Conservation (phyloP, 495 filamentous ascomycete genomes). For the Penicillium riverlandense region DNA sequence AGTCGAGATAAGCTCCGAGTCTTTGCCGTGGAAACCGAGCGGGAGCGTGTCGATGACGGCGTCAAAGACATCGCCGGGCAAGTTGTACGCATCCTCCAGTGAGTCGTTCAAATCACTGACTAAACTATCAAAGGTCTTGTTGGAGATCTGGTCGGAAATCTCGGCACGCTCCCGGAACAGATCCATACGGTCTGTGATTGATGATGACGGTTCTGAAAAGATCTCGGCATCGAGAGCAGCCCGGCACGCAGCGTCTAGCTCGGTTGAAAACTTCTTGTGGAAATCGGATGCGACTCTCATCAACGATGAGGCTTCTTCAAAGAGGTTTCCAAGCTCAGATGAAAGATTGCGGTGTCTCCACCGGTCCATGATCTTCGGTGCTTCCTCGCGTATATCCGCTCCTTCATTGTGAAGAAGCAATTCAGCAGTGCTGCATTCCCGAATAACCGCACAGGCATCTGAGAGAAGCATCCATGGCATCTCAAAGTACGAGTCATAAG, state of each 20-base stretch:
- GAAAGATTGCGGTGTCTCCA: constrained; percentile 37
- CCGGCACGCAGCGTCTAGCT: constrained; percentile 52
- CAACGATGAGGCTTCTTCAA: constrained; percentile 37
- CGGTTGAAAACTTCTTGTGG: constrained; percentile 48
- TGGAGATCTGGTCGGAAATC: constrained; percentile 64
- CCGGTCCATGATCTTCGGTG: constrained; percentile 32
- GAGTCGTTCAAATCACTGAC: constrained; percentile 31
- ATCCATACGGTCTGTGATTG: constrained; percentile 62
- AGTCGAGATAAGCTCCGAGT: constrained; percentile 45
- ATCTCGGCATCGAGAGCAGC: constrained; percentile 58
- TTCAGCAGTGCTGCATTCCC: constrained; percentile 74
- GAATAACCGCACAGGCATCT: constrained; percentile 68
- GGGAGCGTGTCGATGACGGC: constrained; percentile 38
- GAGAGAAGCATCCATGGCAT: constrained; percentile 79
- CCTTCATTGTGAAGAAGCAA: constrained; percentile 45
- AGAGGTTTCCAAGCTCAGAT: constrained; percentile 30
- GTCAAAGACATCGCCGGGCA: constrained; percentile 47
- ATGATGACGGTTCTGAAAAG: constrained; percentile 57
- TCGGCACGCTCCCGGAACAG: constrained; percentile 63
- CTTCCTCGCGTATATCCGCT: constrained; percentile 22
- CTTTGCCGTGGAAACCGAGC: constrained; percentile 32
- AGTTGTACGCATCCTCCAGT: constrained; percentile 26
- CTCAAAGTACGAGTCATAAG: constrained; percentile 59
- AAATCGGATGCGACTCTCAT: constrained; percentile 56
- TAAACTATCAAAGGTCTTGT: constrained; percentile 53